These are phyloP conservation scores for Kwoniella europaea DNA, from an alignment of 768 basidiomycete genomes.

Conservation along the genomic window DNA sequence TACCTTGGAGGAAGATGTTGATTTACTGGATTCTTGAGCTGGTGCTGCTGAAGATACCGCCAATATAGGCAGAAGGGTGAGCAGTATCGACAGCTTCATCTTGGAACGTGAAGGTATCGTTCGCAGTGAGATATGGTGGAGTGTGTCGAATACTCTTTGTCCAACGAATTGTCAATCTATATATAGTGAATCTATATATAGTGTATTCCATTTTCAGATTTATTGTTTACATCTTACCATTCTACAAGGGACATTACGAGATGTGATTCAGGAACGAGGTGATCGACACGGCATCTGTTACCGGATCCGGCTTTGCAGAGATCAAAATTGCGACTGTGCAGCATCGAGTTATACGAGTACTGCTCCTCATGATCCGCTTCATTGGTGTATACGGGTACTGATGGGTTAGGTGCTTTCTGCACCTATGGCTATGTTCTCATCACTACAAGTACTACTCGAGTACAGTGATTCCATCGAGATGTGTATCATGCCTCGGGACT, in stretches of 20 bases:
- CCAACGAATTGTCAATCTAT: not conserved
- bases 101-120: not conserved
- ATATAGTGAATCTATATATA: not conserved
- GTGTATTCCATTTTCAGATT: not conserved
- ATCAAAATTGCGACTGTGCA: no score
- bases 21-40: not conserved
- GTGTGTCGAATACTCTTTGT: no score
- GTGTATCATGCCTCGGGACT: no score
- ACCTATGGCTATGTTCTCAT: no score
- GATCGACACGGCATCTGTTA: not conserved
- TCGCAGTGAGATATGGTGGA: no score
- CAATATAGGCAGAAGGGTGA: slow-evolving; percentile 5
- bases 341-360: no score
- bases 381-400: no score
- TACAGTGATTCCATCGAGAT: no score
- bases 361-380: no score
- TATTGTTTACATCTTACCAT: not conserved
- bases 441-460: no score
- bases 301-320: not conserved
- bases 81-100: not conserved
- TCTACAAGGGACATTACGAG: not conserved
- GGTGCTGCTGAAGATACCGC: slow-evolving; percentile 3
- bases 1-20: not conserved
- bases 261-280: not conserved
- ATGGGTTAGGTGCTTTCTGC: no score